Evolutionary conservation across 73 alveolate species (phyloP).

Genomic region (Paraurostyla sp.): DNA sequence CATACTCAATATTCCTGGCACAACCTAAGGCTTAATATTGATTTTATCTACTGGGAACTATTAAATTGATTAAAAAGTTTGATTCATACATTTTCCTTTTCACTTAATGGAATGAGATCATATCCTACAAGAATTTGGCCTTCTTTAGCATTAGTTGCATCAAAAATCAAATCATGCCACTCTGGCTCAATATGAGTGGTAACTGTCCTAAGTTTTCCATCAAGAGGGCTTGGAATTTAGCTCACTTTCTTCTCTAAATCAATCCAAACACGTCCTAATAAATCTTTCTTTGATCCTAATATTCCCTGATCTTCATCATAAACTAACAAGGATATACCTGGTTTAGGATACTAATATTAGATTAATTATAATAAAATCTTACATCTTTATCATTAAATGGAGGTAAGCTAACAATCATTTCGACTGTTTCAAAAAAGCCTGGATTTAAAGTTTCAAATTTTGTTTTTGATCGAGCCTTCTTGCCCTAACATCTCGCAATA

Average conservation of each 20-base stretch:
- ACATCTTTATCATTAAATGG: constrained; percentile 67
- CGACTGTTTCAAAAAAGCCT: constrained; percentile 86
- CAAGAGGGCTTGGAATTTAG: constrained; percentile 48
- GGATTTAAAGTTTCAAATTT: constrained; percentile 83
- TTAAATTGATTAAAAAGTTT: constrained; percentile 32
- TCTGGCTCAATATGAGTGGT: constrained; percentile 67
- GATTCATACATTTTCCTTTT: constrained; percentile 28
- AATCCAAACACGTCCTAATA: constrained; percentile 87
- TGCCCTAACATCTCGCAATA: constrained; percentile 84
- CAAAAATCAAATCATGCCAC: constrained; percentile 81
- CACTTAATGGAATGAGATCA: constrained; percentile 65
- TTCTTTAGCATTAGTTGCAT: constrained; percentile 78
- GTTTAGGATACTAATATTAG: constrained; percentile 58
- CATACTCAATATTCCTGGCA: constrained; percentile 36
- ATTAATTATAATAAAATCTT: background rate
- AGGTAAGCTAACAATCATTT: constrained; percentile 73
- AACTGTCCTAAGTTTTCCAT: constrained; percentile 26
- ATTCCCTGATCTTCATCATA: constrained; percentile 80
- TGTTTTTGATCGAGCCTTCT: constrained; percentile 64
- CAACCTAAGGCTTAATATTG: background rate
- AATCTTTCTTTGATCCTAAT: constrained; percentile 76
- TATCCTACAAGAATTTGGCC: constrained; percentile 76
- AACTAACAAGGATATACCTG: constrained; percentile 79
- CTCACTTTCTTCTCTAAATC: constrained; percentile 67
- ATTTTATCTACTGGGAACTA: constrained; percentile 65